phyloP scores from a whole-genome alignment of 1,284 basidiomycete genomes.

The Volvariella surrecta region DNA sequence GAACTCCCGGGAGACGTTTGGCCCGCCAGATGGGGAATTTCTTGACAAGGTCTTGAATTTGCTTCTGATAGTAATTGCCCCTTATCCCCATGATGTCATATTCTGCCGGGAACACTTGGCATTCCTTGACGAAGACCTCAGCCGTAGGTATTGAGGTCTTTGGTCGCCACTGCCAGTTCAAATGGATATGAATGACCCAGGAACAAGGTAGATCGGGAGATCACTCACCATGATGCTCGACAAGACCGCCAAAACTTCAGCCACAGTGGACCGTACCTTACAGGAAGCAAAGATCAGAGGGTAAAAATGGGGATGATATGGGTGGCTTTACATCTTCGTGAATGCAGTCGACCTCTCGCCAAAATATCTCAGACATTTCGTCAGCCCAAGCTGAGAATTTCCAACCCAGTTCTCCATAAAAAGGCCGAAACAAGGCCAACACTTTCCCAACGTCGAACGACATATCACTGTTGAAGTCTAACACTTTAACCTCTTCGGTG shows the following conservation, averaged over 20 bases:
- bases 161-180: slow-evolving; percentile 48
- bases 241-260: slow-evolving; percentile 65
- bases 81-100: slow-evolving; percentile 74
- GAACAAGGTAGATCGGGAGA: not conserved
- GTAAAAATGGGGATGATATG: slow-evolving; percentile 3
- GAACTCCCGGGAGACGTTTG: slow-evolving; percentile 62
- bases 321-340: slow-evolving; percentile 62
- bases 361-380: slow-evolving; percentile 58
- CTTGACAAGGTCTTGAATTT: slow-evolving; percentile 52
- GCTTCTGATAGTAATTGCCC: slow-evolving; percentile 51
- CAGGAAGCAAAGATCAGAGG: not conserved
- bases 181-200: not conserved
- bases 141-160: slow-evolving; percentile 64
- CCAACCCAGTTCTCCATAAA: slow-evolving; percentile 70
- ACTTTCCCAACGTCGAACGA: slow-evolving; percentile 66
- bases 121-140: slow-evolving; percentile 66
- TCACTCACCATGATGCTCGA: slow-evolving; percentile 68
- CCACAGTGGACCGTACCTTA: slow-evolving; percentile 65
- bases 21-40: slow-evolving; percentile 62
- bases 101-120: slow-evolving; percentile 45
- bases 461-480: slow-evolving; percentile 70
- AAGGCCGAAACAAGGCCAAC: slow-evolving; percentile 50
- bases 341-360: slow-evolving; percentile 65
- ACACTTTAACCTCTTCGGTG: slow-evolving; percentile 46
- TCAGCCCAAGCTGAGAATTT: slow-evolving; percentile 76